phyloP scores from a whole-genome alignment of 2,329 filamentous ascomycete species.

The Cladosporium halotolerans region DNA sequence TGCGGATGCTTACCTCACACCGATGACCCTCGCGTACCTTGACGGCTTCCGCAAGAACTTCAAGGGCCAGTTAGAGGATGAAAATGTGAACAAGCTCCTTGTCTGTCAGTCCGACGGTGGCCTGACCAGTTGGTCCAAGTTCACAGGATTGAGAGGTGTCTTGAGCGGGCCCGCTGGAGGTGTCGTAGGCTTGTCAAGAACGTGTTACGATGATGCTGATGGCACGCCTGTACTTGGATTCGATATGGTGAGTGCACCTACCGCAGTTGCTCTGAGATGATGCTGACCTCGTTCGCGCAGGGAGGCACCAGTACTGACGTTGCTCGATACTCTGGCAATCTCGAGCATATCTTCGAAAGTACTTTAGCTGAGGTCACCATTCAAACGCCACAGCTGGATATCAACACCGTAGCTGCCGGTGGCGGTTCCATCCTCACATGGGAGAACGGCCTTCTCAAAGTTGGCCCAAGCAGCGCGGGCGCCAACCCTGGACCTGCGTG shows the following conservation, averaged over 20 bases:
- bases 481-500: constrained; percentile 30
- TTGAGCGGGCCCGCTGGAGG: constrained; percentile 79
- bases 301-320: constrained; percentile 21
- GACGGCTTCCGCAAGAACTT: constrained; percentile 15
- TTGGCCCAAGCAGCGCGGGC: constrained; percentile 20
- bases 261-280: constrained; percentile 11
- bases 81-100: constrained; percentile 4
- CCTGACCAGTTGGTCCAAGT: constrained; percentile 54
- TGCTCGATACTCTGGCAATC: constrained; percentile 12
- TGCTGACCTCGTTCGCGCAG: constrained; percentile 13
- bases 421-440: constrained; percentile 17
- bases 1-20: constrained; percentile 17
- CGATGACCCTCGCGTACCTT: constrained; percentile 15
- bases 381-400: constrained; percentile 19
- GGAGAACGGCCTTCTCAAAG: constrained; percentile 15
- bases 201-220: constrained; percentile 72
- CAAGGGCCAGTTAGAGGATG: constrained; percentile 11
- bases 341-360: constrained; percentile 19
- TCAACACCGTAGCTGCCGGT: constrained; percentile 21
- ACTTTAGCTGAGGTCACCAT: constrained; percentile 17
- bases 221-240: constrained; percentile 71
- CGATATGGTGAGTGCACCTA: constrained; percentile 16
- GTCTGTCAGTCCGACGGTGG: constrained; percentile 70
- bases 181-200: constrained; percentile 80
- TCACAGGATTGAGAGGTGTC: constrained; percentile 74